These are phyloP conservation scores for Anaeromyces robustus DNA, from an alignment of 192 early-diverging fungal genomes.

Conservation along the genomic window DNA sequence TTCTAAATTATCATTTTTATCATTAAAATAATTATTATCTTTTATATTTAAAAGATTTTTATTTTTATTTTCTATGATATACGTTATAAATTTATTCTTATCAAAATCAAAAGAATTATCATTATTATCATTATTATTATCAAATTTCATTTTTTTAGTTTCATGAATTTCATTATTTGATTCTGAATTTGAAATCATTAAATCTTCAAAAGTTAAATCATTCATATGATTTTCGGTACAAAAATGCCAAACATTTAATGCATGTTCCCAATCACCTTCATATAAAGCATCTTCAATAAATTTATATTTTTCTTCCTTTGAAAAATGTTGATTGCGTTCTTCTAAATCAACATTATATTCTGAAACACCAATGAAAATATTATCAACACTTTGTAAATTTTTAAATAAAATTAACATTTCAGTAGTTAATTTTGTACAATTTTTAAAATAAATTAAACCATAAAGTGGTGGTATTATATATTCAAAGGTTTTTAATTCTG, in stretches of 20 bases:
- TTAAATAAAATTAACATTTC: not conserved
- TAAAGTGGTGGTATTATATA: not conserved
- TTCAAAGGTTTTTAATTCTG: not conserved
- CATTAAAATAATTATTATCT: not conserved
- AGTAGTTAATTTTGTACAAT: not conserved
- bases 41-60: not conserved
- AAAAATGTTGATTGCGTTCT: not conserved
- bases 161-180: no score
- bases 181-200: no score
- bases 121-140: not conserved
- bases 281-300: not conserved
- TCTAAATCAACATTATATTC: not conserved
- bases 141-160: not conserved
- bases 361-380: not conserved
- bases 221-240: not conserved
- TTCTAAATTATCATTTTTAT: not conserved
- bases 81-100: no score
- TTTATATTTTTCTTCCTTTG: not conserved
- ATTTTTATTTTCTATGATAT: not conserved
- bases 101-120: no score
- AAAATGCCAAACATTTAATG: not conserved
- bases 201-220: not conserved
- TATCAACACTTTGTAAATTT: not conserved
- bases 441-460: not conserved
- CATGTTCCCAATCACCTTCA: not conserved